Conservation (phyloP, 768 basidiomycete genomes). For the Dioszegia crocea region DNA sequence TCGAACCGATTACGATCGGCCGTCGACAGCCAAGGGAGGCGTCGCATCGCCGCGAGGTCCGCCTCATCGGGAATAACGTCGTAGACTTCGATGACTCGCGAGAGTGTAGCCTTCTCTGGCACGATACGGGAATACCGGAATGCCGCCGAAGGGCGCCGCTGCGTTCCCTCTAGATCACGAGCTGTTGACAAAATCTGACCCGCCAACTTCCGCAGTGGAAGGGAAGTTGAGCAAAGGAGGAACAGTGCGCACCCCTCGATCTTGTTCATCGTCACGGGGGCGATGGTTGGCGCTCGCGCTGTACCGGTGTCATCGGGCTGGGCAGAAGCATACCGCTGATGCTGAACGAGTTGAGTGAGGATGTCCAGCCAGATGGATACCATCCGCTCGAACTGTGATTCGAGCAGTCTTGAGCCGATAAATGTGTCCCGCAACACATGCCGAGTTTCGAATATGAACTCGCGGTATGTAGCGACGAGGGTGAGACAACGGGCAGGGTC, state of each 20-base stretch:
- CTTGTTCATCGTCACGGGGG: conserved; percentile 8
- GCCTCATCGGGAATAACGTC: conserved; percentile 24
- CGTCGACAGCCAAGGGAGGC: conserved; percentile 30
- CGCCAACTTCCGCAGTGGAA: conserved; percentile 59
- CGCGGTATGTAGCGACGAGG: conserved; percentile 63
- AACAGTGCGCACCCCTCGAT: conserved; percentile 67
- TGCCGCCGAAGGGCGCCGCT: conserved; percentile 30
- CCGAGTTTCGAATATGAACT: conserved; percentile 69
- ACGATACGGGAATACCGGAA: conserved; percentile 31
- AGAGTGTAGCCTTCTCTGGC: conserved; percentile 21
- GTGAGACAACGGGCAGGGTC: conserved; percentile 58
- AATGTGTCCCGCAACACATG: conserved; percentile 59
- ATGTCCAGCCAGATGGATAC: conserved; percentile 69
- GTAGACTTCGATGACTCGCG: conserved; percentile 26
- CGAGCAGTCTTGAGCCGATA: conserved; percentile 58
- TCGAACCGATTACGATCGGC: conserved; percentile 40
- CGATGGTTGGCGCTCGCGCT: neutral
- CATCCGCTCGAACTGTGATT: conserved; percentile 65
- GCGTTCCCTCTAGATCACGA: conserved; percentile 31
- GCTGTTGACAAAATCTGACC: conserved; percentile 61
- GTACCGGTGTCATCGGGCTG: conserved; percentile 13
- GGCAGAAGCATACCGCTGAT: conserved; percentile 50
- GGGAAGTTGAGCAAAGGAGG: conserved; percentile 57
- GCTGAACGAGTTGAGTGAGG: conserved; percentile 64
- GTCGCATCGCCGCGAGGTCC: conserved; percentile 27